These are phyloP conservation scores for Penicillium soppii DNA, from an alignment of 495 filamentous ascomycete genomes.

Conservation along the genomic window DNA sequence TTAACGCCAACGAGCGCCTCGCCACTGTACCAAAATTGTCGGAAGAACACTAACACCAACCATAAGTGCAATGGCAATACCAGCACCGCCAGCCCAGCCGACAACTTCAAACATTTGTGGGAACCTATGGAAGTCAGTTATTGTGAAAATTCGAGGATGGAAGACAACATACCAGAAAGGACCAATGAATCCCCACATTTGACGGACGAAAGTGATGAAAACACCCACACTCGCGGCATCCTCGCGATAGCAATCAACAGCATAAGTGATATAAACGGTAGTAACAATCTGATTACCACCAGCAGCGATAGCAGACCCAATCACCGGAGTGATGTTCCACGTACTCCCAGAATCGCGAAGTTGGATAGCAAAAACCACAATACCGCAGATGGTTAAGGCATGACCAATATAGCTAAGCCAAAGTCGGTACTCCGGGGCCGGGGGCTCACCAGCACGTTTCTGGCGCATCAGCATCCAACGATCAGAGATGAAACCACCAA, in stretches of 20 bases:
- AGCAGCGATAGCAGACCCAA: slow-evolving; percentile 51
- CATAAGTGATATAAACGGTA: slow-evolving; percentile 55
- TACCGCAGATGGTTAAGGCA: slow-evolving; percentile 44
- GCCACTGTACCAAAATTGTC: slow-evolving; percentile 39
- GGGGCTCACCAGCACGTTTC: slow-evolving; percentile 20
- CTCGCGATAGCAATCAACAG: slow-evolving; percentile 52
- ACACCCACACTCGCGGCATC: slow-evolving; percentile 54
- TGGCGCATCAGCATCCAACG: slow-evolving; percentile 44
- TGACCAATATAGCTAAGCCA: slow-evolving; percentile 56
- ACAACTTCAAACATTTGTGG: slow-evolving; percentile 50
- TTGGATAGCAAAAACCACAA: slow-evolving; percentile 51
- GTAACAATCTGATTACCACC: slow-evolving; percentile 59
- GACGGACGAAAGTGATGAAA: slow-evolving; percentile 54
- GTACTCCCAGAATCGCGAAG: slow-evolving; percentile 37
- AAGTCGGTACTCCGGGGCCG: slow-evolving; percentile 47
- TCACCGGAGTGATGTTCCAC: slow-evolving; percentile 51
- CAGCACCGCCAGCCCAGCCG: slow-evolving; percentile 41
- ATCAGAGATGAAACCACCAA: slow-evolving; percentile 52
- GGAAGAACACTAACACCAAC: slow-evolving; percentile 47
- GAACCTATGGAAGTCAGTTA: slow-evolving; percentile 34
- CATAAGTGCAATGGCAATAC: slow-evolving; percentile 41
- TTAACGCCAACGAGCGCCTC: slow-evolving; percentile 26
- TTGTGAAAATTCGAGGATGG: neutral
- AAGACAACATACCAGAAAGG: slow-evolving; percentile 48
- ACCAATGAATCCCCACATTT: slow-evolving; percentile 59